Base-by-base conservation (phyloP, 2,329 filamentous ascomycete species). In the Colletotrichum musicola region DNA sequence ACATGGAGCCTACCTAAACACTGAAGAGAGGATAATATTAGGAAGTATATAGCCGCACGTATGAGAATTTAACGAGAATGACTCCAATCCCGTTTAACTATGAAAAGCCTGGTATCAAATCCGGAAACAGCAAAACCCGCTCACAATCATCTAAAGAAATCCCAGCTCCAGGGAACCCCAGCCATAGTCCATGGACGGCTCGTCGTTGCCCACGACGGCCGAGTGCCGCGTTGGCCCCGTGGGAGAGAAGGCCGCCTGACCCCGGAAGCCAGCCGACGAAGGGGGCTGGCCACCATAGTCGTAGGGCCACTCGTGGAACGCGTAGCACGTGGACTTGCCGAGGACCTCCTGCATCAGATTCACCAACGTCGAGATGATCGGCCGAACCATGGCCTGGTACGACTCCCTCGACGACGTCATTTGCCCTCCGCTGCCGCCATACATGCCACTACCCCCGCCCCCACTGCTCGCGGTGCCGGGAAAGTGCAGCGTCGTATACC, bases 291-390 rank as follows among this genome's bases (percentile, higher is more conserved):
- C 68, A 3, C 40, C 62, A 5, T 56, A 66, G 25, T 71, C 69
- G 10, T 71, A 71, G 4, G 65, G 56, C 40, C 69, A 68, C 38
- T 74, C 71, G 4, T 72, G 62, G 16, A 73, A 71, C 10, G 66
- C 62, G 14, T 73, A 76, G 47, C 73, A 79, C 10, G 77, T 79
- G 16, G 79, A 76, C 62, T 74, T 76, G 2, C 79, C 79, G 4
- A 80, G 67, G 3, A 76, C 75, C n/a, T 77, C 76, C 49, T 77
- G 75, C 70, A 80, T 73, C 49, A 80, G 49, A 12, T 64, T 58
- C 6, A 73, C 72, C 12, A 79, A 72, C 6, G 68, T 67, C 9
- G 71, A 66, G 30, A 73, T 61, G 22, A 72, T 66, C 2, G 73
- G 72, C 12, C 69, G 56, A 13, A 73, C 58, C 56, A 74, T 63